Evolutionary conservation across 805 yeast genomes (phyloP), one percentile per base, ranked within the genome.

Genomic region (Lipomyces sp.): DNA sequence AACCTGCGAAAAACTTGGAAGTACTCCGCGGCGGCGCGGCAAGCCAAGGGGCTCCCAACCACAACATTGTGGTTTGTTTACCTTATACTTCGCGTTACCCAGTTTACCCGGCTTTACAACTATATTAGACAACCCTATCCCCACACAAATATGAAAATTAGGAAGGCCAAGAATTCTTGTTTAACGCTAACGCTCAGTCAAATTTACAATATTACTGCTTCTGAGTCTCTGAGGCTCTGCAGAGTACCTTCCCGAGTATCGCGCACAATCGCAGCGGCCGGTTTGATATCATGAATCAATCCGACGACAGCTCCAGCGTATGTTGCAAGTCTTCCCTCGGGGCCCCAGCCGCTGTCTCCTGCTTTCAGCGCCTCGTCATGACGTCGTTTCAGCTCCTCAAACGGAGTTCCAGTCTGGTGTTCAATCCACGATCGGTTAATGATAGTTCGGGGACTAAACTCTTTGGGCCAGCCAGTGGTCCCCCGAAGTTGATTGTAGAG

Each of bases 1-100:
- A 48, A 18, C 30, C 7, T 24, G 48, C 13, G 32, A 37, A 42
- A 42, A 42, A 42, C 48, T 11, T 4, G 48, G 48, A 42, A 15
- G 48, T 15, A n/a, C 48, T 5, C 18, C 15, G 8, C 24, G 48
- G 8, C 48, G 48, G 24, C 24, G 48, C 48, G 48, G 48, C 48
- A n/a, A 60, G 67, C 69, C 34, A 62, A 60, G 69, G 69, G 69
- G 66, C 64, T 60, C 56, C 54, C 2, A 18, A 51, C 34, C 54
- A n/a, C 33, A 18, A 51, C 15, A 11, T 29, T 15, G 53, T 59
- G 55, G 54, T 66, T 66, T 66, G 69, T 66, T 66, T 66, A 66
- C 69, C 62, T 51, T 45, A 60, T 53, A 33, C 53, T 61, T 33
- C 58, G 58, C 29, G 57, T 57, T 62, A 62, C 64, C 64, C 64